These are phyloP conservation scores for Brassica hybrid DNA, from an alignment of 441 rosid species.

Conservation along the genomic window DNA sequence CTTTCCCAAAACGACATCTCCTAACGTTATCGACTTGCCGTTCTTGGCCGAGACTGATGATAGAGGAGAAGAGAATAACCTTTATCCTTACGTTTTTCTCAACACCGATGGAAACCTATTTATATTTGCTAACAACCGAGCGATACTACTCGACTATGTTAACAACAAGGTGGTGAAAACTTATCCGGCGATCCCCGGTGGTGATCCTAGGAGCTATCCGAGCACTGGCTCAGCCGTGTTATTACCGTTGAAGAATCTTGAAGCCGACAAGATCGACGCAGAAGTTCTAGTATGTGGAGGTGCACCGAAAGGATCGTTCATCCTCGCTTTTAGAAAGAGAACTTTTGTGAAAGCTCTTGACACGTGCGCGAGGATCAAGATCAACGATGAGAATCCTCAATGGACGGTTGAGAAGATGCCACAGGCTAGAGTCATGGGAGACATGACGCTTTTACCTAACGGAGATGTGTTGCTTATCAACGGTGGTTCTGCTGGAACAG, in stretches of 20 bases:
- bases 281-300: constrained; percentile 66
- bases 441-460: constrained; percentile 62
- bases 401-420: constrained; percentile 68
- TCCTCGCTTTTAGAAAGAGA: constrained; percentile 22
- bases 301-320: constrained; percentile 51
- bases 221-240: constrained; percentile 63
- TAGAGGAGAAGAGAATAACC: constrained; percentile 48
- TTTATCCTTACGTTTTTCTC: constrained; percentile 58
- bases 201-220: constrained; percentile 59
- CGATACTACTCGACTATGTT: constrained; percentile 52
- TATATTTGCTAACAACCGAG: constrained; percentile 61
- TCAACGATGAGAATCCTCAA: constrained; percentile 52
- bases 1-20: constrained; percentile 38
- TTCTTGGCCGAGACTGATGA: constrained; percentile 57
- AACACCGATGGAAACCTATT: constrained; percentile 54
- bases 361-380: constrained; percentile 58
- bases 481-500: constrained; percentile 51
- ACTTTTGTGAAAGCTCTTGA: constrained; percentile 45
- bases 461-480: constrained; percentile 54
- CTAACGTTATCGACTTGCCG: constrained; percentile 43
- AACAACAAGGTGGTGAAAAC: constrained; percentile 49
- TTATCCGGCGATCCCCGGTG: constrained; percentile 53
- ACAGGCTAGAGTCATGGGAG: constrained; percentile 57
- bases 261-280: constrained; percentile 29
- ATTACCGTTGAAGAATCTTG: constrained; percentile 52